A percentile compares a stretch with the other conserved stretches of the same genome.
Evolutionary conservation across 1,284 basidiomycete species (phyloP).

Genomic region (Ceratorhiza oryzae-sativae): DNA sequence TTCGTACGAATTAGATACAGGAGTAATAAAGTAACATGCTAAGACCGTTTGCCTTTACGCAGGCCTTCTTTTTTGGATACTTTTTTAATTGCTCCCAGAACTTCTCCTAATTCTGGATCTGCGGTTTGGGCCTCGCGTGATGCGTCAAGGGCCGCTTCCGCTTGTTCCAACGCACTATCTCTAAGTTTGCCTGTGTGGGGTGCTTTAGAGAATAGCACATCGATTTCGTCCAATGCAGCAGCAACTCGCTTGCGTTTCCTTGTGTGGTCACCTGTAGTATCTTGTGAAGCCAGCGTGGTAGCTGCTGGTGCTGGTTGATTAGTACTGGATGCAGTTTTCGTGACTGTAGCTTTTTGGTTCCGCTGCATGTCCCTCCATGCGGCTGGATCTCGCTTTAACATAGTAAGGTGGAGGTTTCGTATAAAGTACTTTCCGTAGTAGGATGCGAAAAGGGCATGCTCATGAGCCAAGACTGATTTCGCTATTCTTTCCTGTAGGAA

Average conservation of each 20-base stretch:
- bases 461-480: slow-evolving; percentile 72
- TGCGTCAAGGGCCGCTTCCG: background rate
- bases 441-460: slow-evolving; percentile 73
- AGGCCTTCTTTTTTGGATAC: slow-evolving; percentile 33
- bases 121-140: background rate
- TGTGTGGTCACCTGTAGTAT: slow-evolving; percentile 40
- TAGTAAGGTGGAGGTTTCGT: slow-evolving; percentile 76
- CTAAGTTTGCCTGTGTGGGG: background rate
- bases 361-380: slow-evolving; percentile 78
- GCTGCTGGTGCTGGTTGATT: slow-evolving; percentile 5
- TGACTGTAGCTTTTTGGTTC: slow-evolving; percentile 47
- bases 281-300: slow-evolving; percentile 35
- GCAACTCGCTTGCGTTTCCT: slow-evolving; percentile 45
- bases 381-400: slow-evolving; percentile 78
- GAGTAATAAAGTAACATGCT: background rate
- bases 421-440: slow-evolving; percentile 88
- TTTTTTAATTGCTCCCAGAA: slow-evolving; percentile 34
- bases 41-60: slow-evolving; percentile 2
- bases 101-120: slow-evolving; percentile 24
- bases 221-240: slow-evolving; percentile 68
- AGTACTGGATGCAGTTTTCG: background rate
- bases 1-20: background rate
- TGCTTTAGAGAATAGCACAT: slow-evolving; percentile 61
- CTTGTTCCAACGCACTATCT: background rate
- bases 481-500: slow-evolving; percentile 85